Evolutionary conservation across 2,329 filamentous ascomycete species (phyloP), one percentile per base, ranked within the genome.

Genomic region (Botryotinia narcissicola): DNA sequence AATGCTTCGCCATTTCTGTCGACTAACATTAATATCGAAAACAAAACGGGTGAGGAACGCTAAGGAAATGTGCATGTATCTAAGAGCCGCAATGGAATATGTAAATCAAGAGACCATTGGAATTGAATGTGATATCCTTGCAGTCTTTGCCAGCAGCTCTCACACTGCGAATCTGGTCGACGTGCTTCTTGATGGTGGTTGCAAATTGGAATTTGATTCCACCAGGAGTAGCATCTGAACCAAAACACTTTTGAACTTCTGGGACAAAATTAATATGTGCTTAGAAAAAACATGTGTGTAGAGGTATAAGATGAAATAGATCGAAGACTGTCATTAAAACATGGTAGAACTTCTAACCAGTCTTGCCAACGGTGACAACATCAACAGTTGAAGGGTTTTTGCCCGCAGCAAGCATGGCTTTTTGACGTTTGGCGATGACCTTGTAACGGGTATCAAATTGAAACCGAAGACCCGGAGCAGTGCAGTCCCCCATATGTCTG

Each of bases 151-250:
- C 77, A 10, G 77, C 60, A 18, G 73, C 73, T 51, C 81, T 74
- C 64, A 76, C 81, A 35, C 75, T 74, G n/a, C 69, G 73, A 66
- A 84, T 82, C 74, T 81, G 75, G 63, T 82, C 80, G 25, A 79
- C 80, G 29, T 84, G 78, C 51, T 80, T 78, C 74, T 82, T 82
- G 72, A 83, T 78, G 22, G 78, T 78, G 25, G 82, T 80, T 9
- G 72, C 51, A 67, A 76, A 77, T 32, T 77, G 74, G 25, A 75
- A 77, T 62, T 32, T 66, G 60, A 78, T 70, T 54, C 71, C 75
- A 54, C 75, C 7, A 86, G 84, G 77, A 88, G 89, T 79, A 88
- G 87, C 79, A 86, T 90, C 78, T 85, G 85, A 75, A 9, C 77
- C 78, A 62, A 76, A 77, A 62, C 72, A 74, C 10, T 57, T n/a